Base-by-base conservation (phyloP, 768 basidiomycete genomes). In the Boletus insuetus region DNA sequence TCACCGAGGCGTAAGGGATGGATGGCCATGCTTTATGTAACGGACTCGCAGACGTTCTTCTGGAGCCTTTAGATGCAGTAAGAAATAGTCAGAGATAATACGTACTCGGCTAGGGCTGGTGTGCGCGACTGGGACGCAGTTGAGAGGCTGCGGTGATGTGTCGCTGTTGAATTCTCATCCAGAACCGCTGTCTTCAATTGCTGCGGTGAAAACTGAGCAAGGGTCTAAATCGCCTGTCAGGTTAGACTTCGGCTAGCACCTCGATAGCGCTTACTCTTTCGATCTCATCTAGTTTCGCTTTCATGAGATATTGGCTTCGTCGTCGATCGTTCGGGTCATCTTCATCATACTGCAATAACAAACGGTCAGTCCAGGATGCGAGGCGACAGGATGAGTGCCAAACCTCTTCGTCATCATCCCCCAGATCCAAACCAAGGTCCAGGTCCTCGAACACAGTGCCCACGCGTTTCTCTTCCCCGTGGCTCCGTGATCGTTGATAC, bases 251-350 rank as follows among this genome's bases (percentile, higher is more conserved):
- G 44, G 41, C 39, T 38, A 26, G 22, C 9, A 47, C 39, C 19
- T 60, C 40, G 24, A 49, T 48, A 63, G 63, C 8, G 56, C 76
- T 61, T 31, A 79, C 89, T 77, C 79, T 80, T 66, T 93, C 90
- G 45, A 93, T 87, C 69, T 87, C 86, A 65, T 93, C 91, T 22
- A 93, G 73, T 66, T 87, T 81, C 17, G 85, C 83, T 60, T 78
- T 83, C 84, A 92, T 83, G 41, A 86, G 71, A 59, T 83, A 79
- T 61, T 91, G 90, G 67, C 89, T 91, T 64, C 80, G 81, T 40
- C 89, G 79, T 55, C 82, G 80, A 70, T 90, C 89, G 63, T 89
- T 77, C 42, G 86, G 85, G 62, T 90, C 89, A 60, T 82, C 75
- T 43, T 83, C 80, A 55, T 89, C 86, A 60, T 80, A 85, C 86